phyloP scores from a whole-genome alignment of 83 land plant species.

The Isoetes engelmannii region DNA sequence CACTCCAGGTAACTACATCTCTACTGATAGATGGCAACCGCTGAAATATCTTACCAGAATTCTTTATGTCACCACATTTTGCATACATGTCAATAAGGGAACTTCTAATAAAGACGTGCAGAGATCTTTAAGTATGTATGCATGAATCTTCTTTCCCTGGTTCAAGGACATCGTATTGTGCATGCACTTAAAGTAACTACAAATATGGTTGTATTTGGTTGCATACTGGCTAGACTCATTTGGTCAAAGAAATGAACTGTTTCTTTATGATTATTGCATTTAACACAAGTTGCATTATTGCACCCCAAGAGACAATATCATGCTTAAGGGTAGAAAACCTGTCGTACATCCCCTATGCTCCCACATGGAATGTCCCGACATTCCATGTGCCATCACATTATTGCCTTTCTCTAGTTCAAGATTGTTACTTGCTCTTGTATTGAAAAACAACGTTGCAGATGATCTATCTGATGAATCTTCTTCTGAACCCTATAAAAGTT shows the following conservation, averaged over 20 bases:
- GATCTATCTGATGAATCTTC: too few relatives aligned
- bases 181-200: not conserved
- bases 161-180: not conserved
- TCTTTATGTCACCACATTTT: not conserved
- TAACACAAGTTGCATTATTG: too few relatives aligned
- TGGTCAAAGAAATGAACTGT: not conserved
- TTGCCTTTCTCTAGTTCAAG: too few relatives aligned
- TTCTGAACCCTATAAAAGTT: too few relatives aligned
- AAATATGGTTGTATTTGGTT: not conserved
- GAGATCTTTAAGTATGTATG: not conserved
- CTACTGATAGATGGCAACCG: not conserved
- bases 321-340: too few relatives aligned
- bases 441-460: too few relatives aligned
- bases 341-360: too few relatives aligned
- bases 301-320: too few relatives aligned
- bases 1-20: not conserved
- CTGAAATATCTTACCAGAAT: not conserved
- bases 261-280: not conserved
- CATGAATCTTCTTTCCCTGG: not conserved
- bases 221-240: not conserved
- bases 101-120: not conserved
- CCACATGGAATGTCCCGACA: too few relatives aligned
- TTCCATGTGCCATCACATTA: too few relatives aligned
- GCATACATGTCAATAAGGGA: slow-evolving; percentile 6
- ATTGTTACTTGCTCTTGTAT: too few relatives aligned